phyloP scores from a whole-genome alignment of 208 protist genomes.

The Crithidia fasciculata region DNA sequence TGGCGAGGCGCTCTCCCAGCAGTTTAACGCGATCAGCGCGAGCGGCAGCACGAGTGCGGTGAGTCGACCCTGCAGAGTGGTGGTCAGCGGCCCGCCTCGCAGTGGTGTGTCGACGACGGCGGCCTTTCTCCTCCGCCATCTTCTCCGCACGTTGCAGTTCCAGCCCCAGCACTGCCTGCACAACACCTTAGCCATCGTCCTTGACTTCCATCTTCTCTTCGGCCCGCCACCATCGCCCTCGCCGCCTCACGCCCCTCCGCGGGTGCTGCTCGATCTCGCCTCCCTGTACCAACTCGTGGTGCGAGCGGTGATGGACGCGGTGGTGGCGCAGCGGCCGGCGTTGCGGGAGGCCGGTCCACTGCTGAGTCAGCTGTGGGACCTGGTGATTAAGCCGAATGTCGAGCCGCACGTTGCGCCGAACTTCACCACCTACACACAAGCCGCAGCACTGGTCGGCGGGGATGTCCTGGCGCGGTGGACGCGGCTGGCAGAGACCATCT shows the following conservation, averaged over 20 bases:
- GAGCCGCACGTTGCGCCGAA: conserved; percentile 19
- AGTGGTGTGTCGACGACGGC: conserved; percentile 72
- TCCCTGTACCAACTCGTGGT: conserved; percentile 61
- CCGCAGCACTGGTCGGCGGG: conserved; percentile 46
- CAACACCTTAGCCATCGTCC: conserved; percentile 51
- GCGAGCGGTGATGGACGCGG: conserved; percentile 58
- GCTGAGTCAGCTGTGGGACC: conserved; percentile 69
- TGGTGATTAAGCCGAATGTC: conserved; percentile 37
- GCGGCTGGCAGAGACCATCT: conserved; percentile 37
- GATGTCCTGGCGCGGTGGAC: conserved; percentile 55
- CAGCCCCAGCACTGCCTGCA: conserved; percentile 30
- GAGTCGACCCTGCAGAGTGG: conserved; percentile 28
- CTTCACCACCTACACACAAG: conserved; percentile 38
- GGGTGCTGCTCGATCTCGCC: conserved; percentile 36
- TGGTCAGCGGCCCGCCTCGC: conserved; percentile 65
- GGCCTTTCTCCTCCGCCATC: conserved; percentile 37
- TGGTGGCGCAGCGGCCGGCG: conserved; percentile 60
- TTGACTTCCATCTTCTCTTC: conserved; percentile 70
- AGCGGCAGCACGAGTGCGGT: background rate
- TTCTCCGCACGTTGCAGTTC: conserved; percentile 33
- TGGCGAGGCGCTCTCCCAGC: conserved; percentile 23
- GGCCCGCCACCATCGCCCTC: background rate
- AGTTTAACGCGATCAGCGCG: conserved; percentile 4
- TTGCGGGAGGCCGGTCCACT: conserved; percentile 43
- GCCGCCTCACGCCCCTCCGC: conserved; percentile 1